Evolutionary conservation across 2,329 filamentous ascomycete genomes (phyloP).

Genomic region (Penicillium verrucosum): DNA sequence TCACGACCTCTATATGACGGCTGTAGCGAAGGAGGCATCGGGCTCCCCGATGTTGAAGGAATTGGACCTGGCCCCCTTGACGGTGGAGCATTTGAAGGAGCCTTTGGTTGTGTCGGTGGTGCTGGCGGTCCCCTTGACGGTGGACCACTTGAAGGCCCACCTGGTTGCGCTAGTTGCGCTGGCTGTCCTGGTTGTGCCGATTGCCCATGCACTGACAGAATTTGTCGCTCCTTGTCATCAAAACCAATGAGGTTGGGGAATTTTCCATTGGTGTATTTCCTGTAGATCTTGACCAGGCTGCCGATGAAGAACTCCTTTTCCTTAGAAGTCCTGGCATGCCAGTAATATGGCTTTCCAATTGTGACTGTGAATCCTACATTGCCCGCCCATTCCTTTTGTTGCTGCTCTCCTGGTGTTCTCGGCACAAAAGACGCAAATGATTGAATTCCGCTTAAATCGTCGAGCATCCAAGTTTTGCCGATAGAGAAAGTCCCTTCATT

Average conservation of each 20-base stretch:
- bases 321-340: constrained; percentile 88
- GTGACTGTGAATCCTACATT: constrained; percentile 82
- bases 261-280: constrained; percentile 89
- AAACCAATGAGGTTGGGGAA: constrained; percentile 78
- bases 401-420: constrained; percentile 58
- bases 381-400: constrained; percentile 71
- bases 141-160: constrained; percentile 13
- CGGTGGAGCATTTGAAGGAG: constrained; percentile 16
- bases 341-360: constrained; percentile 92
- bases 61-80: constrained; percentile 25
- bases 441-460: constrained; percentile 80
- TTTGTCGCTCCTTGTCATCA: constrained; percentile 71
- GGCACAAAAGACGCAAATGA: constrained; percentile 67
- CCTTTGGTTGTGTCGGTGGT: constrained; percentile 3
- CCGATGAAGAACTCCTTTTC: constrained; percentile 99
- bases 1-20: constrained; percentile 33
- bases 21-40: constrained; percentile 18
- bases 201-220: constrained; percentile 59
- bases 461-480: constrained; percentile 96
- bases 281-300: constrained; percentile 91
- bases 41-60: constrained; percentile 6
- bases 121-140: constrained; percentile 22
- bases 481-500: constrained; percentile 91
- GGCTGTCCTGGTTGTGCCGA: constrained; percentile 6
- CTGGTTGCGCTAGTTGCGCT: neutral